Conservation (phyloP, 106 monocot genomes). For the Narthecium ossifragum region DNA sequence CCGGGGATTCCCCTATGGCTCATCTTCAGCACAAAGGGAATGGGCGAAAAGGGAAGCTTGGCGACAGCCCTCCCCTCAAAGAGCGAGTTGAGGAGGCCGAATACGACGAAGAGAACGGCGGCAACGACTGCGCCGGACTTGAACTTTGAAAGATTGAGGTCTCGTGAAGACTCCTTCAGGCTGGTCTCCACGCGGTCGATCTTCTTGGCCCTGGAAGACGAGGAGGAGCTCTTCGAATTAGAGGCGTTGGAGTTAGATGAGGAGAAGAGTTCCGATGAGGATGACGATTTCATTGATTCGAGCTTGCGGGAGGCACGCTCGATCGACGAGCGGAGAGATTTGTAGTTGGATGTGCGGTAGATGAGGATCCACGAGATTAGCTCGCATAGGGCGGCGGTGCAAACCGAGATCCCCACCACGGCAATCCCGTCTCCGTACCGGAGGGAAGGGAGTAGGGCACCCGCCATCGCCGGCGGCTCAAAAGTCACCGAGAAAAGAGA, state of each 20-base stretch:
- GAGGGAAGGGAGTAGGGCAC: conserved; percentile 25
- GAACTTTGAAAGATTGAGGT: conserved; percentile 93
- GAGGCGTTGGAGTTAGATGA: no score
- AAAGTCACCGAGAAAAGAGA: neutral
- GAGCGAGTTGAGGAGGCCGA: conserved; percentile 93
- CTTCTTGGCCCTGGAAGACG: conserved; percentile 47
- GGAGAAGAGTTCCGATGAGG: no score
- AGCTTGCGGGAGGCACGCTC: conserved; percentile 85
- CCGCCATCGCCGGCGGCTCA: conserved; percentile 23
- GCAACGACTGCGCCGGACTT: conserved; percentile 96
- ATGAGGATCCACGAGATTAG: conserved; percentile 93
- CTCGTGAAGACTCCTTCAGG: conserved; percentile 91
- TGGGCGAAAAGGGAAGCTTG: conserved; percentile 82
- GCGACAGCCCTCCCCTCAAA: conserved; percentile 93
- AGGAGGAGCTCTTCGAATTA: conserved; percentile 2
- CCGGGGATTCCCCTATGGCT: conserved; percentile 87
- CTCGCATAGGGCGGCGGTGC: conserved; percentile 91
- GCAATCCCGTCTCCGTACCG: conserved; percentile 66
- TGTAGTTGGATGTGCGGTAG: conserved; percentile 94
- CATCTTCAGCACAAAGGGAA: conserved; percentile 82
- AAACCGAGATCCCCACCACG: conserved; percentile 61
- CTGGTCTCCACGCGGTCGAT: conserved; percentile 88
- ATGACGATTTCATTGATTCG: conserved; percentile 65
- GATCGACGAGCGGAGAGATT: conserved; percentile 89
- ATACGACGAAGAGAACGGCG: conserved; percentile 87